A percentile compares a stretch with the other conserved stretches of the same genome.
Evolutionary conservation across 441 rosid genomes (phyloP).

Genomic region (Euphorbia schlechtendalii): DNA sequence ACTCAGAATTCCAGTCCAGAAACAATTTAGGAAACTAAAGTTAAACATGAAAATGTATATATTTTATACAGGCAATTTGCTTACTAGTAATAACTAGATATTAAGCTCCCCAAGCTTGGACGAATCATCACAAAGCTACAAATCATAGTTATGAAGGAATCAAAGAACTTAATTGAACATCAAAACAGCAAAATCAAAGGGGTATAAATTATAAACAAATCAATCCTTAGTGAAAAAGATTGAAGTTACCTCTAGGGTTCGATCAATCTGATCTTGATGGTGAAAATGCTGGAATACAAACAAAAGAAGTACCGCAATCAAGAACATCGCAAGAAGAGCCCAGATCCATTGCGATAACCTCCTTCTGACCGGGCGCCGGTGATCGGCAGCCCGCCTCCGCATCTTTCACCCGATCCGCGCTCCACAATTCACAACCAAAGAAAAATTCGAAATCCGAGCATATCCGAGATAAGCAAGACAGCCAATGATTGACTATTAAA

Average conservation of each 20-base stretch:
- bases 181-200: slow-evolving; percentile 12
- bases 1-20: too few species aligned
- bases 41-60: too few species aligned
- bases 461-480: slow-evolving; percentile 11
- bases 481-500: slow-evolving; percentile 12
- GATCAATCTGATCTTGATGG: slow-evolving; percentile 57
- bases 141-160: neutral
- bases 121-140: neutral
- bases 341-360: slow-evolving; percentile 80
- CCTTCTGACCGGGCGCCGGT: slow-evolving; percentile 95
- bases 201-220: slow-evolving; percentile 3
- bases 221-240: slow-evolving; percentile 8
- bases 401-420: slow-evolving; percentile 43
- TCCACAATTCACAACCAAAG: too few species aligned
- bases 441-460: slow-evolving; percentile 30
- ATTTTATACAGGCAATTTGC: too few species aligned
- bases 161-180: neutral
- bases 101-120: neutral
- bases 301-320: slow-evolving; percentile 63
- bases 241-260: slow-evolving; percentile 34
- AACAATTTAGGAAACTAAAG: too few species aligned
- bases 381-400: slow-evolving; percentile 92
- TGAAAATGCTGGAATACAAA: slow-evolving; percentile 78
- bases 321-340: slow-evolving; percentile 61
- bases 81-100: neutral